Conservation (phyloP, 441 rosid species). For the Corymbia citriodora region DNA sequence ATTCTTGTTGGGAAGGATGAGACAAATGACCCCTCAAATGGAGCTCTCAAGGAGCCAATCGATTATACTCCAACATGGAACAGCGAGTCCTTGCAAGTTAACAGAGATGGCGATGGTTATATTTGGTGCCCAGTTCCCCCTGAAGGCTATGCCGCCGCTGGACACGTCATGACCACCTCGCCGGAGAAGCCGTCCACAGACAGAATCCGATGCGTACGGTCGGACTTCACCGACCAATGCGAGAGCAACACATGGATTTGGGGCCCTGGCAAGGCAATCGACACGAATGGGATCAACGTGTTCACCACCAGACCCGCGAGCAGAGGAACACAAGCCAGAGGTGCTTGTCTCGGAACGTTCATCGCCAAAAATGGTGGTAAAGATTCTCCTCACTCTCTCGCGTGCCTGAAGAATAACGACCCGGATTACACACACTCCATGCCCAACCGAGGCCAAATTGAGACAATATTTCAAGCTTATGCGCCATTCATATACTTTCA, state of each 20-base stretch:
- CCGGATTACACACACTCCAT: neutral
- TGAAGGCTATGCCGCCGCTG: neutral
- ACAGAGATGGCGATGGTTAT: neutral
- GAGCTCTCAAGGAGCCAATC: neutral
- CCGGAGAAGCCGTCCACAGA: neutral
- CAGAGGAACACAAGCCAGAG: conserved; percentile 4
- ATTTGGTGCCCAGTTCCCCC: conserved; percentile 8
- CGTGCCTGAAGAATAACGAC: conserved; percentile 1
- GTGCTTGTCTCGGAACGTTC: neutral
- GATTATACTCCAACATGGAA: conserved; percentile 6
- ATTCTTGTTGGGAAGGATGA: conserved; percentile 6
- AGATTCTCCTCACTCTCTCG: neutral
- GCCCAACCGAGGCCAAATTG: conserved; percentile 1
- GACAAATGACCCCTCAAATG: neutral
- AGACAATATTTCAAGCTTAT: neutral
- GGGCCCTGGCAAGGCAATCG: neutral
- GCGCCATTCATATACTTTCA: conserved; percentile 2
- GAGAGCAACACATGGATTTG: neutral
- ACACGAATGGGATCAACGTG: neutral
- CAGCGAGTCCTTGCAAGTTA: neutral
- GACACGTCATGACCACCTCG: neutral
- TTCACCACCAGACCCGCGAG: neutral
- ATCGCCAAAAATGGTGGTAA: neutral
- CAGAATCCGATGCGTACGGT: neutral
- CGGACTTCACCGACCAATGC: neutral